Evolutionary conservation across 306 rosid species (phyloP), one percentile per base, ranked within the genome.

Genomic region (Senna siamea): DNA sequence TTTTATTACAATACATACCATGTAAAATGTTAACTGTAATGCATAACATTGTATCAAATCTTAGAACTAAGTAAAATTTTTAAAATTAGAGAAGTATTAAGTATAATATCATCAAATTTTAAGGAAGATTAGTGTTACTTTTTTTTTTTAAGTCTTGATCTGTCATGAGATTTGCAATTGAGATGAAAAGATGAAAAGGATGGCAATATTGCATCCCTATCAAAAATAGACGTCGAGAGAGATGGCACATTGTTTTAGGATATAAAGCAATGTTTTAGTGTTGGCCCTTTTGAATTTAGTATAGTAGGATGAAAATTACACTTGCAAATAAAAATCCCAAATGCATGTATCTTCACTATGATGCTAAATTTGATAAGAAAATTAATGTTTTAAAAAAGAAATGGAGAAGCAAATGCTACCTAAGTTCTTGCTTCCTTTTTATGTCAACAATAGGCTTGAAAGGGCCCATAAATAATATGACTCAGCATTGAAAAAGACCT

Each of bases 401-500:
- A 43, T 74, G 40, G 38, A 47, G 55, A 59, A 69, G 23, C 35
- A 60, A 69, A 51, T 8, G 9, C 41, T 46, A 66, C 19, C 12
- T 32, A 32, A 26, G 23, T 17, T 48, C 11, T 9, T 38, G 22
- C 26, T 18, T 32, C 15, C 41, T 4, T 64, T 75, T 44, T 15
- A 44, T 30, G 69, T 58, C 70, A 34, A 46, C 38, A 13, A 8
- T 23, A 15, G n/a, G 17, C 70, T 58, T 61, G n/a, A 68, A 69
- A 37, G 71, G 61, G 20, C 57, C 81, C 58, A 38, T 60, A 10
- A 38, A 69, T 60, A 69, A 69, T 69, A 69, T 28, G 71, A 60
- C 23, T 28, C 41, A 7, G 51, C 19, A 38, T 30, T 64, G 55
- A 53, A n/a, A 47, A 37, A 2, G 57, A 30, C 19, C 41, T 43